Percentiles rank a stretch among this genome's conserved stretches.
Conservation (phyloP, 2,329 filamentous ascomycete genomes). For the Blastomyces silverae region DNA sequence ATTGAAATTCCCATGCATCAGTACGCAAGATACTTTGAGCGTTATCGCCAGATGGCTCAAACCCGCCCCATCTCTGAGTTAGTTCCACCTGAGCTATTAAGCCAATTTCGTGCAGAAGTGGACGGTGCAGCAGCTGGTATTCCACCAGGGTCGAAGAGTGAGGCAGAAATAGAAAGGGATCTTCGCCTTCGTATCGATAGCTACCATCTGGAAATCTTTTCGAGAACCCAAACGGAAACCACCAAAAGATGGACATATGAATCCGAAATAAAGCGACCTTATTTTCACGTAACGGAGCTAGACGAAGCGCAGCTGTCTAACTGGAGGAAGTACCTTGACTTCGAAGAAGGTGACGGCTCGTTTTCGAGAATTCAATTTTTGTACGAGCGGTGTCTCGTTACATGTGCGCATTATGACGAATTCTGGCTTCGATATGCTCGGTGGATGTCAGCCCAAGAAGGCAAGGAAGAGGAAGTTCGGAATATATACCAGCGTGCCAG, state of each 20-base stretch:
- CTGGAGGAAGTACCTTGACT: conserved; percentile 95
- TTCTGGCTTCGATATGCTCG: conserved; percentile 97
- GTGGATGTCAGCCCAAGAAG: conserved; percentile 78
- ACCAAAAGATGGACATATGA: conserved; percentile 93
- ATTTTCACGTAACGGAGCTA: conserved; percentile 92
- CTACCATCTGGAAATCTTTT: conserved; percentile 73
- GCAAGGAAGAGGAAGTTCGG: conserved; percentile 81
- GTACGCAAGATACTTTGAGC: conserved; percentile 90
- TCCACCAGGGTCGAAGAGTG: conserved; percentile 48
- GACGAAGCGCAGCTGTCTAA: conserved; percentile 78
- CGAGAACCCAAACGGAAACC: conserved; percentile 75
- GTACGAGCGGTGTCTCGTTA: conserved; percentile 89
- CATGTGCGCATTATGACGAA: conserved; percentile 90
- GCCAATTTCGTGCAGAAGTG: conserved; percentile 64
- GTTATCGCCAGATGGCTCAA: conserved; percentile 71
- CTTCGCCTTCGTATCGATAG: conserved; percentile 72
- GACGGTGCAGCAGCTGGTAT: conserved; percentile 47
- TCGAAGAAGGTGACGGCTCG: conserved; percentile 80
- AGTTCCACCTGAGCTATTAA: conserved; percentile 60
- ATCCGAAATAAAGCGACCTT: conserved; percentile 87
- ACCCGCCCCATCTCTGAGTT: conserved; percentile 66
- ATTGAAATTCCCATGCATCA: conserved; percentile 92
- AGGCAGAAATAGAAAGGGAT: conserved; percentile 76
- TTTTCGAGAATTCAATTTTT: conserved; percentile 69
- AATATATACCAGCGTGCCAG: conserved; percentile 87